These are phyloP conservation scores for Candida taoyuanica DNA, from an alignment of 805 yeast species.

Conservation along the genomic window DNA sequence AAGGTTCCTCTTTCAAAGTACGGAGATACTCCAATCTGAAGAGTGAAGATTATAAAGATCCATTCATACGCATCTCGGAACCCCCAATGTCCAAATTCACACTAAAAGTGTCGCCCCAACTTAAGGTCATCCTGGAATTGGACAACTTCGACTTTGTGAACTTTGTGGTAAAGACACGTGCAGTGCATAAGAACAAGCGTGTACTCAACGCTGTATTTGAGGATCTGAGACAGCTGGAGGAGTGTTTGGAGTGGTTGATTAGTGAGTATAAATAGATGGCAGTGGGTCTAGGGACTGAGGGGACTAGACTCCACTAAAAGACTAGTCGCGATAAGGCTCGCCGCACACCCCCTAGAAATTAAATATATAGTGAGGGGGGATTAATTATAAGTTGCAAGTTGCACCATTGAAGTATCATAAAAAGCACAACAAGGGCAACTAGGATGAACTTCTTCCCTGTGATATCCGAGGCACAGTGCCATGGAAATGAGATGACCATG, in stretches of 20 bases:
- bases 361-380: too few relatives aligned
- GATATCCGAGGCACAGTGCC: constrained; percentile 4
- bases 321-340: too few relatives aligned
- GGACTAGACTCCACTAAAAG: too few relatives aligned
- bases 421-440: too few relatives aligned
- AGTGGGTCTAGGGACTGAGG: too few relatives aligned
- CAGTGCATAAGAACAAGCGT: constrained; percentile 25
- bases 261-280: too few relatives aligned
- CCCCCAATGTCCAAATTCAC: constrained; percentile 30
- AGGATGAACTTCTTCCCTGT: constrained; percentile 17
- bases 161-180: constrained; percentile 15
- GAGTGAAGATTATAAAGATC: constrained; percentile 12
- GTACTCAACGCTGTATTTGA: constrained; percentile 44
- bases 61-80: constrained; percentile 18
- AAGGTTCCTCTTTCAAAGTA: constrained; percentile 13
- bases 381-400: too few relatives aligned
- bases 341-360: too few relatives aligned
- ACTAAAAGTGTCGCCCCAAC: constrained; percentile 18
- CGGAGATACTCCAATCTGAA: constrained; percentile 17
- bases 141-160: constrained; percentile 24
- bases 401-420: too few relatives aligned
- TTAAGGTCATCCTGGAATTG: constrained; percentile 14
- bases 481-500: neutral
- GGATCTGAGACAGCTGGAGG: constrained; percentile 48
- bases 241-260: constrained; percentile 53